phyloP scores from a whole-genome alignment of 2,329 filamentous ascomycete species.

The Colletotrichum ledebouriae region DNA sequence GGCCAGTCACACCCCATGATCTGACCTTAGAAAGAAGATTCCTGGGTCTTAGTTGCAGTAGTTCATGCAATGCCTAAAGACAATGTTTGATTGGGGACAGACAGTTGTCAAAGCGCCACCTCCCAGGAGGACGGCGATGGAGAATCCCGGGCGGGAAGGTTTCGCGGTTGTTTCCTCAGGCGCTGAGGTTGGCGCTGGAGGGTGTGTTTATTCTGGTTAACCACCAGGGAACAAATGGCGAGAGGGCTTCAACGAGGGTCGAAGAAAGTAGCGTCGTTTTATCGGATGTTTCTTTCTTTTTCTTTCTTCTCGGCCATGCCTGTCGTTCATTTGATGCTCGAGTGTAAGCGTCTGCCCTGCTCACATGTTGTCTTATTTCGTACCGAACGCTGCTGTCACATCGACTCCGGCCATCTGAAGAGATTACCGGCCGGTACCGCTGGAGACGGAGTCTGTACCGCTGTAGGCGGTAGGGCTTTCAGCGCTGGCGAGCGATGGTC shows the following conservation, averaged over 20 bases:
- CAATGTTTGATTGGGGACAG: conserved; percentile 11
- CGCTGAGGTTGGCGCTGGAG: conserved; percentile 26
- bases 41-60: conserved; percentile 8
- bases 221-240: neutral
- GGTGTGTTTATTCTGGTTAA: conserved; percentile 3
- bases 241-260: neutral
- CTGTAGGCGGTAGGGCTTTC: too few relatives aligned
- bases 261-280: too few relatives aligned
- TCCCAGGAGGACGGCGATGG: conserved; percentile 22
- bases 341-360: too few relatives aligned
- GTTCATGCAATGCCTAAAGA: conserved; percentile 29
- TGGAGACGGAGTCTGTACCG: too few relatives aligned
- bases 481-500: too few relatives aligned
- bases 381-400: too few relatives aligned
- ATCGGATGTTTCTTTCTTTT: too few relatives aligned
- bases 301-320: too few relatives aligned
- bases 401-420: too few relatives aligned
- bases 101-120: conserved; percentile 21
- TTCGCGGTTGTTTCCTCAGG: conserved; percentile 34
- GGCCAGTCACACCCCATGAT: conserved; percentile 6
- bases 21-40: neutral
- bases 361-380: too few relatives aligned
- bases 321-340: too few relatives aligned
- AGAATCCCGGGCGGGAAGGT: conserved; percentile 19
- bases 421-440: too few relatives aligned